Evolutionary conservation across 352 stramenopile species (phyloP).

Genomic region (Phytophthora capsici): DNA sequence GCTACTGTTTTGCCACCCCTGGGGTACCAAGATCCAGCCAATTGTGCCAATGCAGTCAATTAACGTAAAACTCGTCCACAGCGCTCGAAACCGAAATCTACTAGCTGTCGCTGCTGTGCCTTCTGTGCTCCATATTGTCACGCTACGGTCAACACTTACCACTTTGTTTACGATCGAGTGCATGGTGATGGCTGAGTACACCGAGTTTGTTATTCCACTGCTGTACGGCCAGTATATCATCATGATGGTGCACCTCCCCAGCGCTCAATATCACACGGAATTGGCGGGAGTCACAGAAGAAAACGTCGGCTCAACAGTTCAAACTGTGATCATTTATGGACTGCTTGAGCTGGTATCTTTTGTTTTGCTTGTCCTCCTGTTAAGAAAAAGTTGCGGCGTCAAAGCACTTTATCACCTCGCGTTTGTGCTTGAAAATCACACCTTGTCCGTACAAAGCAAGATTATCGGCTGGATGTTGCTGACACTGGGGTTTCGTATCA

Average conservation of each 20-base stretch:
- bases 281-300: conserved; percentile 13
- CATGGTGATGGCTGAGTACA: conserved; percentile 45
- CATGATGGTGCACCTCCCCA: conserved; percentile 39
- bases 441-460: conserved; percentile 35
- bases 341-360: conserved; percentile 38
- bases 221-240: conserved; percentile 37
- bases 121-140: conserved; percentile 17
- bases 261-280: conserved; percentile 42
- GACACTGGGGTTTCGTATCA: conserved; percentile 27
- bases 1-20: conserved; percentile 2
- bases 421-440: conserved; percentile 47
- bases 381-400: conserved; percentile 25
- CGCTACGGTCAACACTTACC: conserved; percentile 18
- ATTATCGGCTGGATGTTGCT: conserved; percentile 44
- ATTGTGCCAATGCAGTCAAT: neutral
- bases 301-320: conserved; percentile 13
- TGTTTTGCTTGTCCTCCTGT: conserved; percentile 13
- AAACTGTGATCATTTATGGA: conserved; percentile 33
- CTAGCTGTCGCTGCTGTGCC: conserved; percentile 2
- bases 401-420: conserved; percentile 39
- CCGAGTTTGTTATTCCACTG: conserved; percentile 46
- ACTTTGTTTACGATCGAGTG: conserved; percentile 47
- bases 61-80: neutral
- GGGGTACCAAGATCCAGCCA: conserved; percentile 9
- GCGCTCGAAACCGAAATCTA: neutral